A percentile compares a stretch with the other conserved stretches of the same genome.
These are phyloP conservation scores for Cyclospora cayetanensis DNA, from an alignment of 169 alveolate genomes.

Conservation along the genomic window DNA sequence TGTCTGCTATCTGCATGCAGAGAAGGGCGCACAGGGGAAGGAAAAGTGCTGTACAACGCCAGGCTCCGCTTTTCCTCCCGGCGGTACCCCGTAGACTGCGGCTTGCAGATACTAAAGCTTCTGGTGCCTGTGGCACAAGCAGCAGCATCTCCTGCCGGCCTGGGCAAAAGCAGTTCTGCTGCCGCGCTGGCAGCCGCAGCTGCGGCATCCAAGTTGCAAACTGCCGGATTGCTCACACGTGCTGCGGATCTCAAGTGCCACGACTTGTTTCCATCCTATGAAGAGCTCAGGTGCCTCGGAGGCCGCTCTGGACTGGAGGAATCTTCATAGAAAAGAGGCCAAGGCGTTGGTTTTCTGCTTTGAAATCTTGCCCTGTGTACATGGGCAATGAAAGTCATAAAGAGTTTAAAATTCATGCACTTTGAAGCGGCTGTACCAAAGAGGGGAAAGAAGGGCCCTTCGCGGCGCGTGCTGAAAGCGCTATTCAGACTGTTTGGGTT, in stretches of 20 bases:
- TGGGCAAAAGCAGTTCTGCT: not conserved
- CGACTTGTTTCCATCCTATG: slow-evolving; percentile 30
- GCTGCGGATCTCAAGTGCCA: slow-evolving; percentile 62
- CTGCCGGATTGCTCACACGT: slow-evolving; percentile 32
- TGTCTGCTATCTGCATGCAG: not conserved
- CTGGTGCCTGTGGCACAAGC: not conserved
- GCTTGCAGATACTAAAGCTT: not conserved
- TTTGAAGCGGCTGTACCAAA: too few relatives aligned
- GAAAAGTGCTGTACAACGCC: slow-evolving; percentile 15
- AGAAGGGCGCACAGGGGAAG: not conserved
- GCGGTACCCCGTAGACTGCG: slow-evolving; percentile 21
- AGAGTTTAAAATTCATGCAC: too few relatives aligned
- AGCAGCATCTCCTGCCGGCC: not conserved
- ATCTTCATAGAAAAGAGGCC: too few relatives aligned
- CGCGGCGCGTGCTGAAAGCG: too few relatives aligned
- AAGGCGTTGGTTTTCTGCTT: too few relatives aligned
- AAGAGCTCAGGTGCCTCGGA: not conserved
- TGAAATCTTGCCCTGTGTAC: too few relatives aligned
- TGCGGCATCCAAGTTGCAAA: slow-evolving; percentile 8
- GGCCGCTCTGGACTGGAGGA: too few relatives aligned
- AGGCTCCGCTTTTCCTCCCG: slow-evolving; percentile 41
- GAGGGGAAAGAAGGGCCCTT: too few relatives aligned
- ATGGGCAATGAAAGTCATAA: too few relatives aligned
- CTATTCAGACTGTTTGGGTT: too few relatives aligned
- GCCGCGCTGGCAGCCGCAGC: not conserved